Evolutionary conservation across 2,329 filamentous ascomycete species (phyloP), one percentile per base, ranked within the genome.

Genomic region (Graphiopsis chlorocephala): DNA sequence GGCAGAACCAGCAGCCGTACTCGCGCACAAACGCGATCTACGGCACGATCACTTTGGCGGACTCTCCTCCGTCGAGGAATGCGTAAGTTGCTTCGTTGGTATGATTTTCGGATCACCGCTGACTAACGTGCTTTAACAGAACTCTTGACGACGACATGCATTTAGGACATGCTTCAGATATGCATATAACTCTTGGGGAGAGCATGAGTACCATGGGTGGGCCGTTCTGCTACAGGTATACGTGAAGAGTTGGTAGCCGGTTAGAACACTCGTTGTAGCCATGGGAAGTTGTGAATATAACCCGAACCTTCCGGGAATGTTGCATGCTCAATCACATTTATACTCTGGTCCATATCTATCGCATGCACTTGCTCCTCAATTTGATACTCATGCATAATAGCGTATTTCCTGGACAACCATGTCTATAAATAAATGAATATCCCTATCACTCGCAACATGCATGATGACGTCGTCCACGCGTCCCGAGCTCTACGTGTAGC

Each of bases 221-320:
- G 10, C 79, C 78, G 1, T 81, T 82, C 66, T 82, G 79, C 65
- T 82, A 82, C 64, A 72, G 80, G 1, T 81, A 82, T 26, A 59
- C 45, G 20, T 58, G 26, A 23, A 31, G 38, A 20, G n/a, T 15
- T 45, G 38, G n/a, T 45, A 23, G 38, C n/a, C 12, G 8, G n/a
- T 8, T 45, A 45, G 38, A 45, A 45, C 38, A 12, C n/a, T 23
- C 12, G 2, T 45, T 11, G 17, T 2, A 42, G 17, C 17, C 12
- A 42, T 20, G 6, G 20, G 4, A 7, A 6, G 2, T 2, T 7
- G 15, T n/a, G 35, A 7, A 17, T 17, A 38, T 38, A 42, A 15
- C 10, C 5, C 33, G n/a, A 17, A 38, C 35, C 17, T n/a, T 8
- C 3, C 17, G n/a, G 3, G 38, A 45, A 45, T 45, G 20, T 11